Conservation (phyloP, 1,284 basidiomycete species). For the Microbotryomycetes sp. region DNA sequence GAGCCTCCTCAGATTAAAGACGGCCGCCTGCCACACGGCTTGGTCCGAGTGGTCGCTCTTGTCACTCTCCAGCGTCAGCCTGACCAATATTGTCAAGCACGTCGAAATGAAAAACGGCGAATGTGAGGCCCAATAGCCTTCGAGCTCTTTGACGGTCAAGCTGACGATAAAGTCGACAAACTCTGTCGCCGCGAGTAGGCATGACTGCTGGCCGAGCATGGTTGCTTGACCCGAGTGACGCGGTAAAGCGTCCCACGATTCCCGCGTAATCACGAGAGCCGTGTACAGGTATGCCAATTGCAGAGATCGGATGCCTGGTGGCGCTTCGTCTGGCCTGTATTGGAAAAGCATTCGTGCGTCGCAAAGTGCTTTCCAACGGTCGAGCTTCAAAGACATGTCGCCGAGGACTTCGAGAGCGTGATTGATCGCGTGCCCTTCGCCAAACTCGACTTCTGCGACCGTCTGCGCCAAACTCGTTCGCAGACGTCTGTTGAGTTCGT, state of each 20-base stretch:
- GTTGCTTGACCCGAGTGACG: background rate
- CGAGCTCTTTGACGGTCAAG: slow-evolving; percentile 2
- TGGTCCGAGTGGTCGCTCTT: slow-evolving; percentile 13
- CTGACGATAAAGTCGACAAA: slow-evolving; percentile 14
- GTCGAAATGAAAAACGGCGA: slow-evolving; percentile 18
- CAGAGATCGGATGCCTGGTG: slow-evolving; percentile 3
- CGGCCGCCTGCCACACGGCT: slow-evolving; percentile 16
- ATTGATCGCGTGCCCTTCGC: background rate
- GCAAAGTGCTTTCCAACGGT: slow-evolving; percentile 5
- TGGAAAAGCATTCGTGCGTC: slow-evolving; percentile 11
- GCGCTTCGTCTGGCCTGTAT: background rate
- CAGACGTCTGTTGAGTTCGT: background rate
- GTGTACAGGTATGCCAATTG: slow-evolving; percentile 9
- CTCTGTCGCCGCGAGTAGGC: background rate
- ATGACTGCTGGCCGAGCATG: background rate
- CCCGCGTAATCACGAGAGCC: background rate
- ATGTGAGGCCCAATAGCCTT: slow-evolving; percentile 21
- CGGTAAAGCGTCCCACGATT: background rate
- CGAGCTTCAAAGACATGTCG: slow-evolving; percentile 4
- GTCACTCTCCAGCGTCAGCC: slow-evolving; percentile 16
- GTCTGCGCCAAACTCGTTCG: background rate
- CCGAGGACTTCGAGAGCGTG: background rate
- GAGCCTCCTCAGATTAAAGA: slow-evolving; percentile 10
- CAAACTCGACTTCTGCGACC: background rate
- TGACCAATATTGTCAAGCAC: slow-evolving; percentile 12